Percentiles rank a stretch among this genome's conserved stretches.
phyloP scores from a whole-genome alignment of 1,139 yeast species.

The Hemisphaericaspora lyxosophila region DNA sequence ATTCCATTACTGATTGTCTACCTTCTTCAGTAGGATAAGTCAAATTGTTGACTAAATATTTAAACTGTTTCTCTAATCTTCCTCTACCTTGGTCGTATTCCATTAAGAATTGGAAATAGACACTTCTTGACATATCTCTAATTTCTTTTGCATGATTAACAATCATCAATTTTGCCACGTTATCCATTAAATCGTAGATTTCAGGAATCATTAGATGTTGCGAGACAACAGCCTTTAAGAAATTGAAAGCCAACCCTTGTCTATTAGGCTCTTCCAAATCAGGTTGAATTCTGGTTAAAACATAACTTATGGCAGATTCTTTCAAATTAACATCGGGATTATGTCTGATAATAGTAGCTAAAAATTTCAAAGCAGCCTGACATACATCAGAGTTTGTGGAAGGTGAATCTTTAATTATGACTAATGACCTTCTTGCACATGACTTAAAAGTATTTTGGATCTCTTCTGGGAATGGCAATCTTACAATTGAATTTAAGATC shows the following conservation, averaged over 20 bases:
- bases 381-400: conserved; percentile 78
- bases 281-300: conserved; percentile 75
- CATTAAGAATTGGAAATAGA: conserved; percentile 83
- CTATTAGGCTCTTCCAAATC: conserved; percentile 89
- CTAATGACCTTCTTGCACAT: conserved; percentile 64
- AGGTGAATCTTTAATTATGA: conserved; percentile 72
- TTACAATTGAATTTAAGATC: conserved; percentile 59
- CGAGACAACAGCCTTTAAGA: conserved; percentile 71
- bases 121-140: conserved; percentile 81
- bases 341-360: conserved; percentile 72
- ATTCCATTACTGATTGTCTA: conserved; percentile 87
- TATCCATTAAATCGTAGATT: conserved; percentile 85
- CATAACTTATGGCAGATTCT: conserved; percentile 71
- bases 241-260: conserved; percentile 86
- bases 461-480: conserved; percentile 61
- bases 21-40: conserved; percentile 86
- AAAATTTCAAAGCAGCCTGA: conserved; percentile 73
- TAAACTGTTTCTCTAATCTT: conserved; percentile 78
- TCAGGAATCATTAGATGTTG: conserved; percentile 82
- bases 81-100: conserved; percentile 94
- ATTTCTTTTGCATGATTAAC: conserved; percentile 84
- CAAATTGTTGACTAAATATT: conserved; percentile 78
- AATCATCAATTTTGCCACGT: conserved; percentile 80
- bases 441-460: conserved; percentile 53
- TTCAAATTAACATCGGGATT: conserved; percentile 65